Evolutionary conservation across 2,329 filamentous ascomycete species (phyloP).

Genomic region (Aspergillus spinulosporus): DNA sequence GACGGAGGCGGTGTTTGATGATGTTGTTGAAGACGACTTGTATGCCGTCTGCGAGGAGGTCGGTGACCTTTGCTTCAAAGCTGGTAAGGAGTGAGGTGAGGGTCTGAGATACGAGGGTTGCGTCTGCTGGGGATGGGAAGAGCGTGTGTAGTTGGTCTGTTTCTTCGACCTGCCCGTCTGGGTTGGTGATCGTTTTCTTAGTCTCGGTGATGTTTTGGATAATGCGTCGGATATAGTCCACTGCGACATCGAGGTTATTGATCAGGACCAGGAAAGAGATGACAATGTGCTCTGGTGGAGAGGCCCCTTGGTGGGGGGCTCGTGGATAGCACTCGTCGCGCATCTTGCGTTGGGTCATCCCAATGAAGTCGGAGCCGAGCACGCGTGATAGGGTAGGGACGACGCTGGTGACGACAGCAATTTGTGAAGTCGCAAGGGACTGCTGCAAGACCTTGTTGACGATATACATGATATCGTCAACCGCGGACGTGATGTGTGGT

Average conservation of each 20-base stretch:
- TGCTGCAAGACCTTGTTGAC: conserved; percentile 88
- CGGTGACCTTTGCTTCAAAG: conserved; percentile 75
- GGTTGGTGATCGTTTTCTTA: conserved; percentile 23
- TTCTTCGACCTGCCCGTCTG: conserved; percentile 25
- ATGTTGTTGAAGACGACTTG: conserved; percentile 85
- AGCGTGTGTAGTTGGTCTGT: conserved; percentile 55
- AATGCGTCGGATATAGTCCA: conserved; percentile 87
- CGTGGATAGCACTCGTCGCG: conserved; percentile 91
- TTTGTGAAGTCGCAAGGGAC: conserved; percentile 81
- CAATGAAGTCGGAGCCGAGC: conserved; percentile 84
- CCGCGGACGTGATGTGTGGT: conserved; percentile 89
- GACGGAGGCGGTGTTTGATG: conserved; percentile 78
- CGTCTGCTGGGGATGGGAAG: conserved; percentile 80
- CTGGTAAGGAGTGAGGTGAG: conserved; percentile 68
- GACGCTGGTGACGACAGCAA: conserved; percentile 73
- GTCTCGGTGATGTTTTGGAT: conserved; percentile 65
- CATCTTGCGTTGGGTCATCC: conserved; percentile 98
- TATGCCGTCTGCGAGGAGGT: conserved; percentile 80
- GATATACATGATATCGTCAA: conserved; percentile 99
- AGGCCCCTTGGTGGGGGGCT: conserved; percentile 70
- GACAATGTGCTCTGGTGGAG: conserved; percentile 85
- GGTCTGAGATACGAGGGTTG: conserved; percentile 65
- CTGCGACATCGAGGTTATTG: conserved; percentile 91
- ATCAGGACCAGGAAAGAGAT: conserved; percentile 88
- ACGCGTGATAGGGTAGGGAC: conserved; percentile 77